Conservation (phyloP, 2,329 filamentous ascomycete species). For the Pseudocercospora musae region DNA sequence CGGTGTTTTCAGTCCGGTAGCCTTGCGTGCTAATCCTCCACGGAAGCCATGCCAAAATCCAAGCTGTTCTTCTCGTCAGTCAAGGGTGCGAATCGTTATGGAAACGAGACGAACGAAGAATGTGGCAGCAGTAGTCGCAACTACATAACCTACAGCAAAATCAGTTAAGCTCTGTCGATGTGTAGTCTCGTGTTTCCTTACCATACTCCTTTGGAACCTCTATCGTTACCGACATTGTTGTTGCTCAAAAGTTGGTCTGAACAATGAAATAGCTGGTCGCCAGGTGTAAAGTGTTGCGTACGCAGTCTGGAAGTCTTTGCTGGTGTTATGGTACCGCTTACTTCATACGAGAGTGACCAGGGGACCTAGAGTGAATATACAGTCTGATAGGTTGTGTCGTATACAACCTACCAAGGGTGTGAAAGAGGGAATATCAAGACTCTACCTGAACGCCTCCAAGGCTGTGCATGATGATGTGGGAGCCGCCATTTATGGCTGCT, state of each 20-base stretch:
- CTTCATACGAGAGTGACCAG: not conserved
- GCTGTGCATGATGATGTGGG: not conserved
- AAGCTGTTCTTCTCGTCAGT: constrained; percentile 34
- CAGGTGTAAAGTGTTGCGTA: not conserved
- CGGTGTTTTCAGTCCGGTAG: constrained; percentile 56
- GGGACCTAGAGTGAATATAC: not conserved
- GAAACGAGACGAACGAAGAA: constrained; percentile 41
- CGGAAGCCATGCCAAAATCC: constrained; percentile 50
- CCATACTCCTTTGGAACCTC: constrained; percentile 49
- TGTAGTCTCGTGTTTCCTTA: constrained; percentile 31
- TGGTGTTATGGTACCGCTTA: not conserved
- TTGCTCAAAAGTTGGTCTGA: not conserved
- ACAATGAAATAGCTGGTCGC: not conserved
- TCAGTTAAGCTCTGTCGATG: constrained; percentile 1
- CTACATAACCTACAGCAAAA: constrained; percentile 48
- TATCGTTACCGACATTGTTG: constrained; percentile 34
- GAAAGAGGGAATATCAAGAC: not conserved
- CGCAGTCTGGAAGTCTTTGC: not conserved
- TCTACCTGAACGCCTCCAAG: not conserved
- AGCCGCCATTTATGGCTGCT: not conserved
- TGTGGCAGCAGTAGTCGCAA: constrained; percentile 52
- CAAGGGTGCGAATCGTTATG: not conserved
- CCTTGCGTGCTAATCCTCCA: constrained; percentile 47
- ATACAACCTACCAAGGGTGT: no score
- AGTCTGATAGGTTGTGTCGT: not conserved